Evolutionary conservation across 2,329 filamentous ascomycete genomes (phyloP), one percentile per base, ranked within the genome.

Genomic region (Calonectria multiphialidica): DNA sequence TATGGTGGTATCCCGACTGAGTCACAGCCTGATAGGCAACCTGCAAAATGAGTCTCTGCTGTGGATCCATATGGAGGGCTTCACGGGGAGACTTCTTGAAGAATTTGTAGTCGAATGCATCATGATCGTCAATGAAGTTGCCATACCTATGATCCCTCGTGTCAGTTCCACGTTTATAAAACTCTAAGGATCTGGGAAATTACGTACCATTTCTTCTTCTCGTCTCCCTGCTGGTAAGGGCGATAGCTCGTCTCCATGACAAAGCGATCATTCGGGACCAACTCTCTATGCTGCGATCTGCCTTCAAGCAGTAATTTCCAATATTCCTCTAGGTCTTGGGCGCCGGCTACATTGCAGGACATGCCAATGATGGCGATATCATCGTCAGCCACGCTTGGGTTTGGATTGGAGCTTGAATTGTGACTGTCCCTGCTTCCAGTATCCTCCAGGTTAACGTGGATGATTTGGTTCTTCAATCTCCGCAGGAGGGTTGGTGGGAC

Each of bases 81-180:
- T 68, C 66, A 5, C 66, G 44, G 2, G 66, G 66, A 15, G 42
- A 53, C 6, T 37, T 30, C 44, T 68, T 68, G 66, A 68, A 68
- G 66, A 68, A 68, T 18, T 68, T 68, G 44, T 68, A 57, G 21
- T 68, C 66, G 40, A 68, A 68, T 1, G 66, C 45, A 50, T 68
- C 66, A n/a, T 5, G 9, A 13, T 68, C 66, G 1, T 44, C 33
- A 3, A 68, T 55, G 18, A 68, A 33, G 23, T 63, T 63, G 28
- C n/a, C 66, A 15, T 62, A 68, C 55, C 55, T 53, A n/a, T n/a
- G n/a, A n/a, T n/a, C n/a, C n/a, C 23, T 47, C 18, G 30, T 21
- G 15, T 42, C 3, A 28, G 63, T 12, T 66, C 35, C 7, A 18
- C 18, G 35, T 53, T 35, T 21, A n/a, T n/a, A n/a, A n/a, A n/a